phyloP scores from a whole-genome alignment of 306 rosid species.

The Chamaecrista fasciculata region DNA sequence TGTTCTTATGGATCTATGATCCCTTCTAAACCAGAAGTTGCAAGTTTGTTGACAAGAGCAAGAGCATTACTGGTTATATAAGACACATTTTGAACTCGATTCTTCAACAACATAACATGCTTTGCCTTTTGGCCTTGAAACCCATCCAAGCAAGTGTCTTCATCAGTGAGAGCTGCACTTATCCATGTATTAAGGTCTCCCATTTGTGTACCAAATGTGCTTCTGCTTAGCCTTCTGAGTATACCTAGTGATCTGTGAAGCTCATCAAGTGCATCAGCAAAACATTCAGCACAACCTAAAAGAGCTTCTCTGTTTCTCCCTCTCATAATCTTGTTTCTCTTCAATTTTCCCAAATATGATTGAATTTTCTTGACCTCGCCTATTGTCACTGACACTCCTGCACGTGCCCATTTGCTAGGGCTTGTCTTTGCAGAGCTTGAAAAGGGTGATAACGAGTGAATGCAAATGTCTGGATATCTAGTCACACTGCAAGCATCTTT shows the following conservation, averaged over 20 bases:
- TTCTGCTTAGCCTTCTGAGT: slow-evolving; percentile 49
- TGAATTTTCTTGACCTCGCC: slow-evolving; percentile 41
- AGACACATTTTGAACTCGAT: slow-evolving; percentile 42
- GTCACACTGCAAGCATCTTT: slow-evolving; percentile 70
- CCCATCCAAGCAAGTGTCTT: slow-evolving; percentile 65
- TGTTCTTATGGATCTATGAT: slow-evolving; percentile 18
- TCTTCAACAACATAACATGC: slow-evolving; percentile 33
- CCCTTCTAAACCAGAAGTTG: slow-evolving; percentile 47
- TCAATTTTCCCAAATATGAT: slow-evolving; percentile 30
- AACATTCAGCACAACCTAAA: slow-evolving; percentile 55
- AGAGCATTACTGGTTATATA: slow-evolving; percentile 66
- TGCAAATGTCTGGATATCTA: slow-evolving; percentile 45
- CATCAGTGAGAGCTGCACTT: slow-evolving; percentile 63
- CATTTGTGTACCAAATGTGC: slow-evolving; percentile 49
- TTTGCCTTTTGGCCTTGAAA: slow-evolving; percentile 33
- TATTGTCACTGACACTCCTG: slow-evolving; percentile 65
- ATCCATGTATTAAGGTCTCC: slow-evolving; percentile 67
- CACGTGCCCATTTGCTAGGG: slow-evolving; percentile 71
- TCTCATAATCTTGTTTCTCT: background rate
- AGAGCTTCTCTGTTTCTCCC: slow-evolving; percentile 53
- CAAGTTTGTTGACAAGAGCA: slow-evolving; percentile 68
- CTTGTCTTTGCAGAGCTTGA: slow-evolving; percentile 51
- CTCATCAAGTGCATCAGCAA: slow-evolving; percentile 46
- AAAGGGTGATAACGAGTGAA: slow-evolving; percentile 48
- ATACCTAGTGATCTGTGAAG: slow-evolving; percentile 59